These are phyloP conservation scores for Mortierella sp. DNA, from an alignment of 371 early-diverging fungal species.

Conservation along the genomic window DNA sequence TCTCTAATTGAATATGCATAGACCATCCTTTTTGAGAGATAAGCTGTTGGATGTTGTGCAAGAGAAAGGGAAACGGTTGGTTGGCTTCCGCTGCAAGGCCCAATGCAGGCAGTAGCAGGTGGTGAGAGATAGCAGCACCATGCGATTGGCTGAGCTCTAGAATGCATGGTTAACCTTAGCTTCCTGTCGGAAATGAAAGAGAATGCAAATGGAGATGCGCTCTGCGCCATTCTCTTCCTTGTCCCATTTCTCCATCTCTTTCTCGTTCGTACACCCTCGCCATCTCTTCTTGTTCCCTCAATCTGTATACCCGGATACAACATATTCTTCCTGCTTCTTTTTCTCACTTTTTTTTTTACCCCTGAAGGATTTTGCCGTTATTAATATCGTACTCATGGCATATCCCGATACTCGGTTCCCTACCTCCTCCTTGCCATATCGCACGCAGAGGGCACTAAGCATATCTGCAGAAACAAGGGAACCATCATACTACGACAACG, in stretches of 20 bases:
- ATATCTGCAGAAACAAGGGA: constrained; percentile 26
- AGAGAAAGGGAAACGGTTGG: too few relatives aligned
- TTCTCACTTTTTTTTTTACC: background rate
- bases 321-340: background rate
- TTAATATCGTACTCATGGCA: background rate
- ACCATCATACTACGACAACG: background rate
- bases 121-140: too few relatives aligned
- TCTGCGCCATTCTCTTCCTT: too few relatives aligned
- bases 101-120: too few relatives aligned
- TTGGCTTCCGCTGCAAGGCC: too few relatives aligned
- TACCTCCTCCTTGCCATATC: constrained; percentile 7
- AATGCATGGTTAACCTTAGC: too few relatives aligned
- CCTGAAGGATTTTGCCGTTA: background rate
- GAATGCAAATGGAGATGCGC: too few relatives aligned
- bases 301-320: background rate
- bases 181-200: too few relatives aligned
- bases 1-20: too few relatives aligned
- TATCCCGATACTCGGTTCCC: background rate
- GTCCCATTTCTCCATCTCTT: background rate
- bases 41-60: too few relatives aligned
- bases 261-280: background rate
- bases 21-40: too few relatives aligned
- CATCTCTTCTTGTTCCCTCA: background rate
- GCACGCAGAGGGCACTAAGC: constrained; percentile 41
- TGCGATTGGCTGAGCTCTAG: too few relatives aligned